These are phyloP conservation scores for Solanum lignicaule DNA, from an alignment of 257 asterid species.

Conservation along the genomic window DNA sequence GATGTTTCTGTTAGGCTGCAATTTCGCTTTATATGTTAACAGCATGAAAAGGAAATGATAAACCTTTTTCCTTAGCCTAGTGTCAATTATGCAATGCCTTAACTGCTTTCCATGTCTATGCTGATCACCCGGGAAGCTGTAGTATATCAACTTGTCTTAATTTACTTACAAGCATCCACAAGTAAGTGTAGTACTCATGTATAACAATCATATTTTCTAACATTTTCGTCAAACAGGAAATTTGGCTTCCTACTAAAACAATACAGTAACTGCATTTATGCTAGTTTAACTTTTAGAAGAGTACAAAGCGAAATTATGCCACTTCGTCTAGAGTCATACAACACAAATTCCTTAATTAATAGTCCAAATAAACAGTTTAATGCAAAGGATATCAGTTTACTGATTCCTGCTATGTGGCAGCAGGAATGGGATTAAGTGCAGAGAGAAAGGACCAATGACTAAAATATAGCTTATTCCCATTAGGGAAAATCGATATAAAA, in stretches of 20 bases:
- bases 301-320: background rate
- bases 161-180: background rate
- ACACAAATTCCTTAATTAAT: background rate
- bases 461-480: background rate
- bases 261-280: background rate
- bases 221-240: background rate
- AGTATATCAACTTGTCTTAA: background rate
- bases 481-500: background rate
- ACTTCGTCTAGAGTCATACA: background rate
- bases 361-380: background rate
- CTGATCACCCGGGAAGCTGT: background rate
- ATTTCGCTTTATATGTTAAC: background rate
- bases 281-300: background rate
- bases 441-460: background rate
- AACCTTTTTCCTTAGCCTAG: background rate
- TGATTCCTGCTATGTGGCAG: background rate
- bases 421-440: background rate
- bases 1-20: background rate
- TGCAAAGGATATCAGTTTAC: background rate
- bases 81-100: background rate
- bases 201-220: background rate
- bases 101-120: background rate
- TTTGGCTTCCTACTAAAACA: background rate
- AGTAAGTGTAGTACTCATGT: background rate
- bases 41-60: background rate